Base-by-base conservation (phyloP, 148 eudicot genomes). In the Rhododendron williamsianum region DNA sequence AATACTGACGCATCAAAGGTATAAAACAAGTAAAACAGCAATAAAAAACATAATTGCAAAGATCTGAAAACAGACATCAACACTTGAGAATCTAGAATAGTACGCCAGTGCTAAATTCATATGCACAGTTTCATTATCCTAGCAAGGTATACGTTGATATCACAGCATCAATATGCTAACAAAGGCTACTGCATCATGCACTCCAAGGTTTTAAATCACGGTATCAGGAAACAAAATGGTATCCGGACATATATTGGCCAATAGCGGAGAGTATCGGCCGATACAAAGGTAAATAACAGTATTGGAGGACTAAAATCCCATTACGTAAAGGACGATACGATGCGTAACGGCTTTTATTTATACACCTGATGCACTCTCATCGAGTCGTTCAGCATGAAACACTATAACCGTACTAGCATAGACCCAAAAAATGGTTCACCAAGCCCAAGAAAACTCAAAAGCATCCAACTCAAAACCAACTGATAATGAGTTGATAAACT, bases 21-120 rank as follows among this genome's bases (percentile, higher is more conserved):
- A 36, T 81, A 23, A 52, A 58, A 81, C 84, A 7, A 81, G 51
- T 12, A 81, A 56, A 58, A 81, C 25, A 58, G 72, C 38, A 54
- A 9, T 21, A 33, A 19, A 80, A 54, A 35, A 56, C 21, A 12
- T 23, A 58, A 4, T 4, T 21, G 48, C 83, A 52, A 49, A 54
- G 27, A 56, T 13, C 38, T 15, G 67, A 25, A 43, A 43, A 23
- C 16, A 79, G 16, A 79, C 18, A 12, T 25, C 16, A 27, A 10
- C 23, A 80, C 38, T 15, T 25, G 65, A 52, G 65, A 52, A 15
- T 30, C 65, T 19, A 80, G 52, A 48, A 7, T 25, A 51, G 1
- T 80, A 80, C 43, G 52, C 58, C 23, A 25, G 58, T 1, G 49
- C 65, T 15, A 80, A 80, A 25, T 30, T 76, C 46, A 21, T 9